Evolutionary conservation across 2,329 filamentous ascomycete species (phyloP).

Genomic region (Fusarium sp.): DNA sequence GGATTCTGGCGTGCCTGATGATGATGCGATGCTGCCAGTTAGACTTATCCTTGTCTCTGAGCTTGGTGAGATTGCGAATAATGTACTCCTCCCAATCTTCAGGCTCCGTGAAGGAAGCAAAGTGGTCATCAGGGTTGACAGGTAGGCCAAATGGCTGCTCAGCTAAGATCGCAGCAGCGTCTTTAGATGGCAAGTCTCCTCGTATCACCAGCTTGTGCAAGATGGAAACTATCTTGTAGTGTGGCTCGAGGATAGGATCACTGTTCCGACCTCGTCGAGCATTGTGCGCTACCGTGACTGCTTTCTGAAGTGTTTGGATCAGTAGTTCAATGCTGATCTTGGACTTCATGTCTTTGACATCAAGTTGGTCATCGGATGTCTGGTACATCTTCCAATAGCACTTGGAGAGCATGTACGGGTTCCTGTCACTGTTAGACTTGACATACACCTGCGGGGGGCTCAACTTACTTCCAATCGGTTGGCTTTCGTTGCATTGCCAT

Average conservation of each 20-base stretch:
- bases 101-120: constrained; percentile 47
- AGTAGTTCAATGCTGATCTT: constrained; percentile 50
- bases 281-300: constrained; percentile 59
- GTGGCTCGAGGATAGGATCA: constrained; percentile 87
- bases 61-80: constrained; percentile 58
- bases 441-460: neutral
- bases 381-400: constrained; percentile 72
- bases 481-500: constrained; percentile 64
- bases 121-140: constrained; percentile 46
- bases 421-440: constrained; percentile 50
- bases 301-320: constrained; percentile 59
- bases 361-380: constrained; percentile 54
- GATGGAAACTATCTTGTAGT: constrained; percentile 88
- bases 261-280: constrained; percentile 65
- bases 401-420: constrained; percentile 68
- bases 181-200: constrained; percentile 56
- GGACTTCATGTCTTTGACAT: constrained; percentile 51
- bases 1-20: constrained; percentile 70
- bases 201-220: constrained; percentile 79
- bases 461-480: constrained; percentile 63
- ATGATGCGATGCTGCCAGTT: constrained; percentile 97
- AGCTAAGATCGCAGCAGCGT: constrained; percentile 61
- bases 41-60: constrained; percentile 81
- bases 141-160: constrained; percentile 61
- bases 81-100: constrained; percentile 70